Percentiles rank a stretch among this genome's conserved stretches.
phyloP scores from a whole-genome alignment of 1,284 basidiomycete species.

The Cryptococcus sp. region DNA sequence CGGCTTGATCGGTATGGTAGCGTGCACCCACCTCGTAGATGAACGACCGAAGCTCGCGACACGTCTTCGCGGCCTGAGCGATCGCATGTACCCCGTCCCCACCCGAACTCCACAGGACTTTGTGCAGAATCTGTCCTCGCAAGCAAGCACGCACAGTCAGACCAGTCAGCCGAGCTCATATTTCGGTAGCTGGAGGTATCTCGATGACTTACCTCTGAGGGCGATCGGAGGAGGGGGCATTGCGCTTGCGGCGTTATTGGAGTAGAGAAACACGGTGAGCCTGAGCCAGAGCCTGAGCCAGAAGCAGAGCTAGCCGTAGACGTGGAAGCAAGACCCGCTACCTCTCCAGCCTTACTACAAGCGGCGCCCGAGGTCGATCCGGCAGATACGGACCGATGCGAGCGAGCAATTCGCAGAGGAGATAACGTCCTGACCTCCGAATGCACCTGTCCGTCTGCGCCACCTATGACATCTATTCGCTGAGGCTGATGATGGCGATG shows the following conservation, averaged over 20 bases:
- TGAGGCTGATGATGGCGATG: no score
- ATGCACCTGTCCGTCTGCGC: no score
- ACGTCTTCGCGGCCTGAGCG: slow-evolving; percentile 31
- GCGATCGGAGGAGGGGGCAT: slow-evolving; percentile 10
- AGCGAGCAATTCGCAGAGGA: no score
- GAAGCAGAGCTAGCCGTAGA: not conserved
- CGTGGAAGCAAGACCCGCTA: not conserved
- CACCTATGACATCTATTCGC: no score
- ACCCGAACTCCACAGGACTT: slow-evolving; percentile 30
- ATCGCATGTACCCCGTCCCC: slow-evolving; percentile 20
- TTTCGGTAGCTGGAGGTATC: not conserved
- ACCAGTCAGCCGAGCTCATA: not conserved
- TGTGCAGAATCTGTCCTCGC: slow-evolving; percentile 36
- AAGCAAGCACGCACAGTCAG: no score
- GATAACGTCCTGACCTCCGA: no score
- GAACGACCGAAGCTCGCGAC: slow-evolving; percentile 34
- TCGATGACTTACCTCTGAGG: slow-evolving; percentile 16
- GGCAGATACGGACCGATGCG: no score
- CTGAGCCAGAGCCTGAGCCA: not conserved
- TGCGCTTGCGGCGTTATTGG: slow-evolving; percentile 1
- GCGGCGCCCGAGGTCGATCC: no score
- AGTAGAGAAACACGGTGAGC: not conserved
- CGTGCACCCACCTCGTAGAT: slow-evolving; percentile 44
- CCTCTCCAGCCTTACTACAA: no score
- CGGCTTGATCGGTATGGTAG: no score